Evolutionary conservation across 805 yeast species (phyloP).

Genomic region (Cyberlindnera xishuangbannaensis): DNA sequence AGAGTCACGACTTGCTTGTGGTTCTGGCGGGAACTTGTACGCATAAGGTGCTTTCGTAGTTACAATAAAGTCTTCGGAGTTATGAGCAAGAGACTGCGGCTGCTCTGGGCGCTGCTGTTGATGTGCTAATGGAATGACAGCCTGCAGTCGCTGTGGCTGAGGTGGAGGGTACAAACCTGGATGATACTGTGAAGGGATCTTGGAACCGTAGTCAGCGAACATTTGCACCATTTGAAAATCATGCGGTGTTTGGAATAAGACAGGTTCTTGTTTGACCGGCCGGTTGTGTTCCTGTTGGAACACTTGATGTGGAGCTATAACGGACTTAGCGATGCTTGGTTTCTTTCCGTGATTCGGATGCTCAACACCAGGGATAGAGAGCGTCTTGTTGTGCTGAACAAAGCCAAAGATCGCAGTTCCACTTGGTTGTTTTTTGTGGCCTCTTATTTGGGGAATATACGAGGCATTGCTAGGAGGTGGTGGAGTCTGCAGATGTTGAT

Average conservation of each 20-base stretch:
- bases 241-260: constrained; percentile 15
- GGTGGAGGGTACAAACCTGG: neutral
- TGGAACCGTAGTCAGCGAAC: too few relatives aligned
- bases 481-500: too few relatives aligned
- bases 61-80: constrained; percentile 38
- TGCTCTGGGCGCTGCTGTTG: constrained; percentile 1
- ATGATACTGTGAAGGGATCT: neutral
- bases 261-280: constrained; percentile 17
- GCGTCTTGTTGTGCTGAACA: constrained; percentile 53
- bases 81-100: constrained; percentile 1
- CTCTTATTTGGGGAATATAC: constrained; percentile 9
- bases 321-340: constrained; percentile 4
- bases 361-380: constrained; percentile 49
- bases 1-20: neutral
- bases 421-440: constrained; percentile 58
- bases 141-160: neutral
- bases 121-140: neutral
- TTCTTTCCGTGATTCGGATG: constrained; percentile 4
- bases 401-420: constrained; percentile 83
- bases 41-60: constrained; percentile 41
- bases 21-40: constrained; percentile 50
- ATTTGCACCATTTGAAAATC: constrained; percentile 13
- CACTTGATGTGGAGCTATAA: constrained; percentile 21
- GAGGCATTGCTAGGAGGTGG: too few relatives aligned
- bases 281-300: constrained; percentile 16